Evolutionary conservation across 306 rosid species (phyloP).

Genomic region (Prunus salicina): DNA sequence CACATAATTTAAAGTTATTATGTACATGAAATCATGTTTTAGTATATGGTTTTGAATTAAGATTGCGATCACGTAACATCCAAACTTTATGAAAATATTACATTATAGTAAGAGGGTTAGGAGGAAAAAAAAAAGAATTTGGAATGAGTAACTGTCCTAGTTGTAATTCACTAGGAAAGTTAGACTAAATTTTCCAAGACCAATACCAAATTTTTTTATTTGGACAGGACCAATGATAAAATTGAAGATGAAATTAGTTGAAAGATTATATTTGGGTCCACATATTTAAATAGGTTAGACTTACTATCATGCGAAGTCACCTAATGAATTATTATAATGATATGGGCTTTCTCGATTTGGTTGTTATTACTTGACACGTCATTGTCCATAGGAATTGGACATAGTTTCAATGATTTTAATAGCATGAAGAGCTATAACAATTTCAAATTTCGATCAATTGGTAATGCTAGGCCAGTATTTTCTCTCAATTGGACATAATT

Average conservation of each 20-base stretch:
- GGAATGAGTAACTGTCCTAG: neutral
- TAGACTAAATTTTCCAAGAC: neutral
- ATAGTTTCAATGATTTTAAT: neutral
- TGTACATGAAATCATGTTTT: neutral
- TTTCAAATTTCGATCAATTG: neutral
- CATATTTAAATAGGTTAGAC: neutral
- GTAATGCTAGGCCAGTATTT: neutral
- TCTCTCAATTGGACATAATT: too few relatives aligned
- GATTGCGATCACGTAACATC: too few relatives aligned
- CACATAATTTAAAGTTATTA: neutral
- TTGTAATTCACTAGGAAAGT: neutral
- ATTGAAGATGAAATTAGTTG: neutral
- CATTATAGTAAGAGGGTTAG: too few relatives aligned
- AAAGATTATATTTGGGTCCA: neutral
- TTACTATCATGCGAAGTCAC: constrained; percentile 11
- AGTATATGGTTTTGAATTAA: neutral
- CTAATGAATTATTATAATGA: neutral
- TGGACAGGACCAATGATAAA: neutral
- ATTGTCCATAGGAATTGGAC: neutral
- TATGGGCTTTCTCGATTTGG: neutral
- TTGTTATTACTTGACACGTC: neutral
- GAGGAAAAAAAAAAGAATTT: too few relatives aligned
- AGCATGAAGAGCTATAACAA: neutral
- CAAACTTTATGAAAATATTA: too few relatives aligned
- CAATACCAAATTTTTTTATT: neutral